Base-by-base conservation (phyloP, 192 early-diverging fungal species). In the Phycomyces blakesleeanus region DNA sequence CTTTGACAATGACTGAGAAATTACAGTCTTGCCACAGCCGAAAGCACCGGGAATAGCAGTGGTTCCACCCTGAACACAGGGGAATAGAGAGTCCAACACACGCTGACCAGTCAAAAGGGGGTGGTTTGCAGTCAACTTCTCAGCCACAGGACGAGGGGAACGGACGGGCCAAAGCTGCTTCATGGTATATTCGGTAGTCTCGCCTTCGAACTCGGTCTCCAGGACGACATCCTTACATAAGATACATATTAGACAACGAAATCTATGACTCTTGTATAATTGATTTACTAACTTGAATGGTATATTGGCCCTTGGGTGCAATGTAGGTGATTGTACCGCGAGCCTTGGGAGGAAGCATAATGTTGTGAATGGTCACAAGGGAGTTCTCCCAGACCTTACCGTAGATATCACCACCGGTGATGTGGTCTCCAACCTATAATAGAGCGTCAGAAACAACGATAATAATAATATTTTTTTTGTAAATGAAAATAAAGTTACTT, bases 21-120 rank as follows among this genome's bases (percentile, higher is more conserved):
- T 99, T 55, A 99, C 97, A 51, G 97, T 99, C 83, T 99, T 99
- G 40, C 97, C 97, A 76, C 97, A 99, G 51, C 97, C 97, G 69
- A 99, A 99, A 59, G 97, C 97, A 55, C 97, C 97, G 15, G 97
- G 97, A 79, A 99, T 99, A 42, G 96, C 96, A 9, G 96, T 98
- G 25, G 97, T 99, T 57, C 97, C 97, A 68, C 97, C 97, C 76
- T 98, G 95, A 1, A 98, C 95, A 77, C 97, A 98, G 5, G 97
- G 97, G 85, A 99, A 99, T 39, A 99, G 87, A 26, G 96, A 91
- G 62, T 99, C 97, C 68, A 99, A 85, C 26, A 99, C 96, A 73
- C 97, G 92, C 81, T 99, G 97, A 47, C 97, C 97, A 57, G 95
- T 99, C 62, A 98, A 81, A 52, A 99, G 80, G 40, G 97, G 97